phyloP scores from a whole-genome alignment of 177 flowering plant species.

The Vitis hybrid region DNA sequence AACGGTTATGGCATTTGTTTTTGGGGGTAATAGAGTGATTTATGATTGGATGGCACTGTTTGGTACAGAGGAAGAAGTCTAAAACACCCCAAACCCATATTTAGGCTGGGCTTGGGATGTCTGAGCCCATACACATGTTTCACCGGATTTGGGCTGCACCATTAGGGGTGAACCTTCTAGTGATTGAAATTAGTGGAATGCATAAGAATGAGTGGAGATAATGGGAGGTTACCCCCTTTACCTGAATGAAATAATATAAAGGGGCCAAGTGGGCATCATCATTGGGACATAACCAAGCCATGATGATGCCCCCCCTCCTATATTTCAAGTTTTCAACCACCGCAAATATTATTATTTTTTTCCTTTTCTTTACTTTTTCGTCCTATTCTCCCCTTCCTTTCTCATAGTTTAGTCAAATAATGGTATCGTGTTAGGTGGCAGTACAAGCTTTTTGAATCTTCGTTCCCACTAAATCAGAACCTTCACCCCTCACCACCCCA shows the following conservation, averaged over 20 bases:
- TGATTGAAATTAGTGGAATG: neutral
- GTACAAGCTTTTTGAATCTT: neutral
- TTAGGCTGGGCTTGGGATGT: too few species aligned
- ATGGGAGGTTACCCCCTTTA: neutral
- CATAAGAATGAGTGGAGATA: neutral
- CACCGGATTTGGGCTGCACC: too few species aligned
- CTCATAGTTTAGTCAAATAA: neutral
- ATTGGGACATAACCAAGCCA: neutral
- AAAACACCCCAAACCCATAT: too few species aligned
- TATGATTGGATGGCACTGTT: too few species aligned
- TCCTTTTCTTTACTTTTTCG: neutral
- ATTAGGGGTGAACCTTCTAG: neutral
- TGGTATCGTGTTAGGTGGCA: neutral
- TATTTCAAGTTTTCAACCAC: neutral
- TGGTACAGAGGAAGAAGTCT: too few species aligned
- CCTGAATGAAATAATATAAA: neutral
- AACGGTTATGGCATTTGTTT: too few species aligned
- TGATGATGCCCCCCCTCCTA: too few species aligned
- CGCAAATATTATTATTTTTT: neutral
- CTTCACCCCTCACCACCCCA: too few species aligned
- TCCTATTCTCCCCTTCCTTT: neutral
- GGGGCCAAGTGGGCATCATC: neutral
- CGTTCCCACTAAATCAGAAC: constrained; percentile 5
- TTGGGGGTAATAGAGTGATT: too few species aligned
- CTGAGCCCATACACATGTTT: too few species aligned